Evolutionary conservation across 345 rosid genomes (phyloP).

Genomic region (Nasturtium officinale): DNA sequence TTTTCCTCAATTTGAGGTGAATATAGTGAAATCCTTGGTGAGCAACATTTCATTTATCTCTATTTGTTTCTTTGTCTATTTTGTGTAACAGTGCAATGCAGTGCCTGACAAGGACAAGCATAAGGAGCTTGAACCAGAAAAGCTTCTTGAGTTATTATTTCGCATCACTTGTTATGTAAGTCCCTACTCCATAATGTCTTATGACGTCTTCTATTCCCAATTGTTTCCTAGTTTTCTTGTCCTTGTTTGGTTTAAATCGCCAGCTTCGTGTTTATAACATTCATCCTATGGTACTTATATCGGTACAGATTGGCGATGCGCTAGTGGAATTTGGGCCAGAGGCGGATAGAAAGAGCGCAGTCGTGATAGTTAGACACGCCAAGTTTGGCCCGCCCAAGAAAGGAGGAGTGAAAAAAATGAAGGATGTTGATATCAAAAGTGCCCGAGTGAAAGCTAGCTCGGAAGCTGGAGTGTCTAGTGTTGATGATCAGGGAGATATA

Average conservation of each 20-base stretch:
- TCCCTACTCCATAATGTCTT: not conserved
- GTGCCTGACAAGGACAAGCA: conserved; percentile 49
- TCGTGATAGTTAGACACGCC: conserved; percentile 62
- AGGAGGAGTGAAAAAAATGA: conserved; percentile 53
- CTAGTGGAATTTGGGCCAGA: conserved; percentile 71
- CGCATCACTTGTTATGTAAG: conserved; percentile 63
- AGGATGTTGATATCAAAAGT: conserved; percentile 40
- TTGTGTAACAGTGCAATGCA: conserved; percentile 67
- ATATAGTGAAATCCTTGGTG: not conserved
- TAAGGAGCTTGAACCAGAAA: conserved; percentile 56
- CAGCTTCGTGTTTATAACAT: not conserved
- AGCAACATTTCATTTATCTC: not conserved
- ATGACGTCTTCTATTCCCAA: not conserved
- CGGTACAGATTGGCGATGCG: conserved; percentile 66
- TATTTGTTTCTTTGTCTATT: conserved; percentile 6
- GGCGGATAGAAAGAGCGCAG: conserved; percentile 64
- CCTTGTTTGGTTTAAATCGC: conserved; percentile 1
- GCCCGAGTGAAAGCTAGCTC: conserved; percentile 19
- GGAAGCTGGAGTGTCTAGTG: conserved; percentile 14
- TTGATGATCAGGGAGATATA: conserved; percentile 26
- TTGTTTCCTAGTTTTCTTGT: not conserved
- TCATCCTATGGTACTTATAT: conserved; percentile 13
- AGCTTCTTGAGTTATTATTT: conserved; percentile 63
- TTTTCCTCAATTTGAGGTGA: not conserved
- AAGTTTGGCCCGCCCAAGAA: conserved; percentile 78